A percentile compares a stretch with the other conserved stretches of the same genome.
These are phyloP conservation scores for Gonium pectorale DNA, from an alignment of 139 green algal species.

Conservation along the genomic window DNA sequence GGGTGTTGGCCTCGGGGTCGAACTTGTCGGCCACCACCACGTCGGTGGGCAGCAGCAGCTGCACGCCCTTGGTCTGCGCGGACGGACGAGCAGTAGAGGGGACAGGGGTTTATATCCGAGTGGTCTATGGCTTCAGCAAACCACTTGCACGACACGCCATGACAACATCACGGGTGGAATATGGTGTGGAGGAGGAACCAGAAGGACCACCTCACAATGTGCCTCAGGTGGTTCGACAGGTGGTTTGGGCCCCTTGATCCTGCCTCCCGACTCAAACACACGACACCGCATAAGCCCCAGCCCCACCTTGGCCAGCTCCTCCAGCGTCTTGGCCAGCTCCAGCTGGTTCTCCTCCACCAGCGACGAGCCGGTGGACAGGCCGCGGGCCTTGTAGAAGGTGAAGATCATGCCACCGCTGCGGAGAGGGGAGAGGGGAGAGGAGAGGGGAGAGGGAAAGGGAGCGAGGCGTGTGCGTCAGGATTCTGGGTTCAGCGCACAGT, in stretches of 20 bases:
- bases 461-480: neutral
- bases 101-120: neutral
- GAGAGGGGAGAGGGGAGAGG: neutral
- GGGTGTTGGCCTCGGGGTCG: conserved; percentile 87
- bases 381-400: conserved; percentile 99
- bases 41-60: conserved; percentile 97
- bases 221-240: no score
- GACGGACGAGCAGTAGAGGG: neutral
- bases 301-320: conserved; percentile 88
- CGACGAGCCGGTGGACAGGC: conserved; percentile 86
- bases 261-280: no score
- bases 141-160: no score
- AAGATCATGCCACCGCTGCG: conserved; percentile 96
- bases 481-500: no score
- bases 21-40: conserved; percentile 98
- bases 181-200: no score
- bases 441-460: no score
- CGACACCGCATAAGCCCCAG: no score
- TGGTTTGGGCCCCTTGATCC: no score
- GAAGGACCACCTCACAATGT: no score
- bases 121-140: no score
- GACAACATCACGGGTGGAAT: no score
- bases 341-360: conserved; percentile 99
- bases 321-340: conserved; percentile 94
- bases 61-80: conserved; percentile 72